These are phyloP conservation scores for Maudiozyma turicensis DNA, from an alignment of 805 yeast species.

Conservation along the genomic window DNA sequence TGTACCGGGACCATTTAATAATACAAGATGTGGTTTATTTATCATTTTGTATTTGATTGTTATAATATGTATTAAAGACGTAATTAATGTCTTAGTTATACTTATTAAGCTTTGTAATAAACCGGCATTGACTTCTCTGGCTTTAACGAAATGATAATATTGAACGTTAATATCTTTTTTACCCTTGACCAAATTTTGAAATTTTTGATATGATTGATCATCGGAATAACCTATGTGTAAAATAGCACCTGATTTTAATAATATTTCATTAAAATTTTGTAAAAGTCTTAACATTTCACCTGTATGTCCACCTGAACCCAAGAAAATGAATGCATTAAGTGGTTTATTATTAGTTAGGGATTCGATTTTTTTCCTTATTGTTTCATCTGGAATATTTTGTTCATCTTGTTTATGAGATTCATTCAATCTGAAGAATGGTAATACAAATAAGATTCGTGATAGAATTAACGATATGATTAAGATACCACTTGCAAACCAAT, in stretches of 20 bases:
- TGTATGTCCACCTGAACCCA: conserved; percentile 96
- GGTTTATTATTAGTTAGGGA: conserved; percentile 2
- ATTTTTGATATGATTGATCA: conserved; percentile 26
- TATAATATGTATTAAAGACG: conserved; percentile 13
- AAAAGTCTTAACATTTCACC: conserved; percentile 86
- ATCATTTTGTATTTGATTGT: conserved; percentile 13
- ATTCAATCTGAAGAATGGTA: conserved; percentile 13
- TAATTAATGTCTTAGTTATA: conserved; percentile 27
- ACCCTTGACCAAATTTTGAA: conserved; percentile 28
- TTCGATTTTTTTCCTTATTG: background rate
- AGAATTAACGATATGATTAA: conserved; percentile 6
- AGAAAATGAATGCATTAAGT: conserved; percentile 42
- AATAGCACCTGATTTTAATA: conserved; percentile 41
- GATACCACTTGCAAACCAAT: conserved; percentile 1
- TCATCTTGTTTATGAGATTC: background rate
- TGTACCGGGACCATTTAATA: conserved; percentile 34
- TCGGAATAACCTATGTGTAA: conserved; percentile 25
- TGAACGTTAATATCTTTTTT: conserved; percentile 6
- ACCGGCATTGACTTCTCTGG: conserved; percentile 33
- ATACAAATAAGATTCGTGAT: conserved; percentile 10
- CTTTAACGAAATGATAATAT: conserved; percentile 24
- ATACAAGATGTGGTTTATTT: conserved; percentile 19
- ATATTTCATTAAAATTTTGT: conserved; percentile 29
- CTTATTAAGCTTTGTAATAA: conserved; percentile 24
- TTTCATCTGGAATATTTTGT: background rate